Evolutionary conservation across 257 asterid species (phyloP).

Genomic region (Handroanthus guayacan): DNA sequence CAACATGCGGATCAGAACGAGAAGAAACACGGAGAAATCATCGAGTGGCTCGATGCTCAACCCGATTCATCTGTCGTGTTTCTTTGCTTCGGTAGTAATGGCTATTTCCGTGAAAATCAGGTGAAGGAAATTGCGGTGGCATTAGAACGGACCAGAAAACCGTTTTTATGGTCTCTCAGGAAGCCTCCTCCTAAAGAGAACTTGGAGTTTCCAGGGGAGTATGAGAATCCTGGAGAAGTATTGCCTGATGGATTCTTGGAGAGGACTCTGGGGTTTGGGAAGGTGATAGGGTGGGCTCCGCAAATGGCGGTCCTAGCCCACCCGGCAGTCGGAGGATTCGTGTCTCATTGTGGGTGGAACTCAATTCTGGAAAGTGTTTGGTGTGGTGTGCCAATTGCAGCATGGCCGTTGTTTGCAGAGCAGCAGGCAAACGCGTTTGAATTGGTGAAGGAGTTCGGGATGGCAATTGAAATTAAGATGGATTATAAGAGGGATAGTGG

Average conservation of each 20-base stretch:
- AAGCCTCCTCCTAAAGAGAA: conserved; percentile 36
- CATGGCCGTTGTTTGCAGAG: conserved; percentile 50
- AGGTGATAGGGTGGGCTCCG: conserved; percentile 54
- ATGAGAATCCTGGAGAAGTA: conserved; percentile 29
- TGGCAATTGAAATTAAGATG: conserved; percentile 46
- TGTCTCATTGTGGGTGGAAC: conserved; percentile 60
- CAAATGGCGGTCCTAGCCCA: conserved; percentile 47
- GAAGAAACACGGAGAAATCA: not conserved
- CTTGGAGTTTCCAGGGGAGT: conserved; percentile 31
- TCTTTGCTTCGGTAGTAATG: conserved; percentile 50
- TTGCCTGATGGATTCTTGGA: conserved; percentile 49
- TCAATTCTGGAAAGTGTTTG: conserved; percentile 49
- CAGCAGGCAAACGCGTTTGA: conserved; percentile 51
- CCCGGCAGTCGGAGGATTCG: conserved; percentile 48
- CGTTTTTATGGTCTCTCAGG: conserved; percentile 54
- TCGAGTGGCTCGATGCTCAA: conserved; percentile 42
- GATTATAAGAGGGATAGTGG: conserved; percentile 9
- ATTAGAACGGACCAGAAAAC: conserved; percentile 35
- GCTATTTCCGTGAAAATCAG: conserved; percentile 37
- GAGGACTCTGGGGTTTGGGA: conserved; percentile 40
- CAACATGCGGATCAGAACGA: not conserved
- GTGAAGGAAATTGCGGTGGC: conserved; percentile 50
- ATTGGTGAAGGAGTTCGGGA: conserved; percentile 38
- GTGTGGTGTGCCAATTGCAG: conserved; percentile 51
- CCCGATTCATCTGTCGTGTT: conserved; percentile 47